Evolutionary conservation across 495 filamentous ascomycete species (phyloP).

Genomic region (Penicillium robsamsonii): DNA sequence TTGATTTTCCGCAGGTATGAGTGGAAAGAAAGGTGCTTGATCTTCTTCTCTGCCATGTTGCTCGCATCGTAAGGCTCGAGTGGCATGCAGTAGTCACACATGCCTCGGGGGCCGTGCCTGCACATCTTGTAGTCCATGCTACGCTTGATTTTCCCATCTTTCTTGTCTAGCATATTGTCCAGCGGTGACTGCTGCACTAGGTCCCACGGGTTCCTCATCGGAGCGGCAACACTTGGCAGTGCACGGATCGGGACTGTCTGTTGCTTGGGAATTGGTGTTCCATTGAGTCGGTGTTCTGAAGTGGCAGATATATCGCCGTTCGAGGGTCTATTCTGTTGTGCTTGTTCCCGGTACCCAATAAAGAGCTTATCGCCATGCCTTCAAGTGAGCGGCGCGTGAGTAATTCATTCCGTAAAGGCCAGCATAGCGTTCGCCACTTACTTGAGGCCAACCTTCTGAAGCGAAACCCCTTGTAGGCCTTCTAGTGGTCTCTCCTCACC

Average conservation of each 20-base stretch:
- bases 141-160: conserved; percentile 89
- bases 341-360: conserved; percentile 66
- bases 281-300: conserved; percentile 63
- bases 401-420: not conserved
- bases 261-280: conserved; percentile 67
- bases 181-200: conserved; percentile 79
- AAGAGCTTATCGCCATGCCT: conserved; percentile 93
- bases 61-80: conserved; percentile 87
- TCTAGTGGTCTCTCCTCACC: conserved; percentile 69
- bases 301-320: conserved; percentile 40
- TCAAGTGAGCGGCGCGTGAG: not conserved
- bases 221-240: conserved; percentile 54
- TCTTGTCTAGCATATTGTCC: conserved; percentile 80
- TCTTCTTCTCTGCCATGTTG: conserved; percentile 91
- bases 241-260: conserved; percentile 63
- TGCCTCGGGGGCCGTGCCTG: conserved; percentile 90
- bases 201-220: conserved; percentile 91
- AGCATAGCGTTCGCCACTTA: conserved; percentile 33
- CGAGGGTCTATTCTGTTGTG: conserved; percentile 50
- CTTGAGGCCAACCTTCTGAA: conserved; percentile 71
- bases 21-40: conserved; percentile 97
- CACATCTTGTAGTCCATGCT: conserved; percentile 81
- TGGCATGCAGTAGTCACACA: conserved; percentile 99
- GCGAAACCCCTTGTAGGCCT: conserved; percentile 62
- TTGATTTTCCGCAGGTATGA: conserved; percentile 93